phyloP scores from a whole-genome alignment of 1,284 basidiomycete species.

The Sanguinoderma infundibulare region DNA sequence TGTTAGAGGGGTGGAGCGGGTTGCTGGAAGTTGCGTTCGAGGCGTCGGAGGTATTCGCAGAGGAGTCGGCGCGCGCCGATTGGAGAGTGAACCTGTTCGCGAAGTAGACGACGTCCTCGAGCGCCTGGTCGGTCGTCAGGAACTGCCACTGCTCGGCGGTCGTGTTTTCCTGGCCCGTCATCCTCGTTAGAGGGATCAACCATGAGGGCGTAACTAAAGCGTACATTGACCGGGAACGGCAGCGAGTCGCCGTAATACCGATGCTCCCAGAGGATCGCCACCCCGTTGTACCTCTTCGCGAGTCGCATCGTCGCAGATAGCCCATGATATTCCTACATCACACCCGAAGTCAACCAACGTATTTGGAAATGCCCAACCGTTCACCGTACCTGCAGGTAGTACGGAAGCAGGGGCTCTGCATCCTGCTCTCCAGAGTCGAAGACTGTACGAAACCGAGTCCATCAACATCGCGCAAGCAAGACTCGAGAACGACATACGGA shows the following conservation, averaged over 20 bases:
- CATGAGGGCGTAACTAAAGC: conserved; percentile 12
- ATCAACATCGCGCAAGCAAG: not conserved
- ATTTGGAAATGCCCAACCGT: not conserved
- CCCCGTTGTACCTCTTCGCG: conserved; percentile 49
- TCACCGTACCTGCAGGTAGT: conserved; percentile 44
- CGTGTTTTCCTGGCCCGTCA: conserved; percentile 44
- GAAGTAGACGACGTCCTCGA: conserved; percentile 63
- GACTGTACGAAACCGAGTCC: conserved; percentile 34
- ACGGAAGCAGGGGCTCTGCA: conserved; percentile 51
- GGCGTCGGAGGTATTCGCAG: conserved; percentile 22
- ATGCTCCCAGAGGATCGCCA: conserved; percentile 62
- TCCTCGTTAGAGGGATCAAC: not conserved
- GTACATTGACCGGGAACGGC: conserved; percentile 54
- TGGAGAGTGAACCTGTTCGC: conserved; percentile 46
- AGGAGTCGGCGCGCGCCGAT: not conserved
- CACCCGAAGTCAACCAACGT: too few relatives aligned
- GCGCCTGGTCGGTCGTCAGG: conserved; percentile 59
- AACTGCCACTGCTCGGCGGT: conserved; percentile 58
- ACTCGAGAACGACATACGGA: conserved; percentile 35
- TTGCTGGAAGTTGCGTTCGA: conserved; percentile 1
- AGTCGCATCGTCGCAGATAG: conserved; percentile 52
- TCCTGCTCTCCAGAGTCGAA: conserved; percentile 58
- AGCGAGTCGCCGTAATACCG: conserved; percentile 58
- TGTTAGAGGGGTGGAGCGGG: conserved; percentile 44
- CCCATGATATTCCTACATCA: conserved; percentile 49